A percentile compares a stretch with the other conserved stretches of the same genome.
phyloP scores from a whole-genome alignment of 495 filamentous ascomycete species.

The Penicillium robsamsonii region DNA sequence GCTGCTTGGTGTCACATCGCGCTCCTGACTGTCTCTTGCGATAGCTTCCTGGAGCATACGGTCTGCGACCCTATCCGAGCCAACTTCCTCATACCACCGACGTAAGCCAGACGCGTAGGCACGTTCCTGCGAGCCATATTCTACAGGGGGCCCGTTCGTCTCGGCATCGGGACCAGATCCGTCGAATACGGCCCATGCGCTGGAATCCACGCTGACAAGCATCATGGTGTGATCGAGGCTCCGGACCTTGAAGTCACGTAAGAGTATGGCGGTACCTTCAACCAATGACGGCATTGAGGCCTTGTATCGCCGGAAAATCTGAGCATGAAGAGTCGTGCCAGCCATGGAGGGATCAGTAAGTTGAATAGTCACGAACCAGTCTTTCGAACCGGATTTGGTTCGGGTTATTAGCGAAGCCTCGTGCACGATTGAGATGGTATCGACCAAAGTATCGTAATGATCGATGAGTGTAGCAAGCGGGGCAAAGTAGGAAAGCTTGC shows the following conservation, averaged over 20 bases:
- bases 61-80: slow-evolving; percentile 39
- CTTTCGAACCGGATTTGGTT: slow-evolving; percentile 62
- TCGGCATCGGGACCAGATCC: slow-evolving; percentile 42
- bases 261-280: slow-evolving; percentile 71
- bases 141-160: slow-evolving; percentile 62
- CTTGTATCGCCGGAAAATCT: slow-evolving; percentile 73
- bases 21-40: slow-evolving; percentile 30
- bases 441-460: slow-evolving; percentile 54
- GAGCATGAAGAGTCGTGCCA: slow-evolving; percentile 49
- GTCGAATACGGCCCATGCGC: slow-evolving; percentile 65
- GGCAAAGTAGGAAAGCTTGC: slow-evolving; percentile 63
- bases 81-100: slow-evolving; percentile 38
- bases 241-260: slow-evolving; percentile 70
- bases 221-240: slow-evolving; percentile 44
- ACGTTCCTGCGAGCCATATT: slow-evolving; percentile 59
- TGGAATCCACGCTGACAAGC: slow-evolving; percentile 48
- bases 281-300: slow-evolving; percentile 64
- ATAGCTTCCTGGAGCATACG: slow-evolving; percentile 40
- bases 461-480: slow-evolving; percentile 61
- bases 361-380: slow-evolving; percentile 66
- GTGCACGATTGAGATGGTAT: slow-evolving; percentile 67
- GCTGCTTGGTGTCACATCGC: slow-evolving; percentile 35
- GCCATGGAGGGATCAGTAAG: slow-evolving; percentile 64
- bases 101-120: slow-evolving; percentile 54
- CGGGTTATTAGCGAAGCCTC: slow-evolving; percentile 54